Evolutionary conservation across 2,329 filamentous ascomycete species (phyloP).

Genomic region (Colletotrichum plurivorum): DNA sequence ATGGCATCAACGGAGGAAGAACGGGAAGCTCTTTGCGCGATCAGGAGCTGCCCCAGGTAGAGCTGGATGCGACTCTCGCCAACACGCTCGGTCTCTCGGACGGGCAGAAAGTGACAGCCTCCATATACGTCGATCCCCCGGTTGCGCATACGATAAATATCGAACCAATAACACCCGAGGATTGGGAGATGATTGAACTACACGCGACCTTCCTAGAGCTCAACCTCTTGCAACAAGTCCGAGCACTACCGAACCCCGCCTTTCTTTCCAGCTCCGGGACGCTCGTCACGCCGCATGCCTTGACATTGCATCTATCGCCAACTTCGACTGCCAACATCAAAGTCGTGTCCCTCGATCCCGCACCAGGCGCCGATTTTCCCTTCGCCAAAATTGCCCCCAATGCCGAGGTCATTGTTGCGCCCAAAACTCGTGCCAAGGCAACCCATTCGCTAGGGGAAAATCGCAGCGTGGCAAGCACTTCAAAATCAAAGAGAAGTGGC

Average conservation of each 20-base stretch:
- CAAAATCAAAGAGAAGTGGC: constrained; percentile 81
- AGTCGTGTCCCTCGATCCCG: constrained; percentile 85
- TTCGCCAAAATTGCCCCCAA: constrained; percentile 96
- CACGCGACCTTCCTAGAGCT: constrained; percentile 96
- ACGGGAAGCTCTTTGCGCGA: constrained; percentile 73
- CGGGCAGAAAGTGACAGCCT: constrained; percentile 81
- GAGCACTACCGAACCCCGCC: constrained; percentile 89
- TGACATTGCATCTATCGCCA: constrained; percentile 93
- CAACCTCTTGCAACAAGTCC: constrained; percentile 92
- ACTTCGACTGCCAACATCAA: constrained; percentile 95
- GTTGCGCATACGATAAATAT: constrained; percentile 96
- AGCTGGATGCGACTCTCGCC: constrained; percentile 90
- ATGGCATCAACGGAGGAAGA: constrained; percentile 76
- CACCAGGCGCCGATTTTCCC: constrained; percentile 74
- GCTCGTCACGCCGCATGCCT: constrained; percentile 76
- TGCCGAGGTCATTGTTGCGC: constrained; percentile 96
- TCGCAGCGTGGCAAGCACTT: constrained; percentile 84
- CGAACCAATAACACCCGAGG: constrained; percentile 92
- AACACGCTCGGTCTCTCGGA: constrained; percentile 82
- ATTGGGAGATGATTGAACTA: constrained; percentile 99
- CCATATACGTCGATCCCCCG: constrained; percentile 90
- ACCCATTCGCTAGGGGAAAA: constrained; percentile 78
- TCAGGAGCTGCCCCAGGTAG: constrained; percentile 83
- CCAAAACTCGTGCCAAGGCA: constrained; percentile 84
- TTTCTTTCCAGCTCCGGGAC: constrained; percentile 68